A percentile compares a stretch with the other conserved stretches of the same genome.
Evolutionary conservation across 2,329 filamentous ascomycete genomes (phyloP).

Genomic region (Zalaria sp.): DNA sequence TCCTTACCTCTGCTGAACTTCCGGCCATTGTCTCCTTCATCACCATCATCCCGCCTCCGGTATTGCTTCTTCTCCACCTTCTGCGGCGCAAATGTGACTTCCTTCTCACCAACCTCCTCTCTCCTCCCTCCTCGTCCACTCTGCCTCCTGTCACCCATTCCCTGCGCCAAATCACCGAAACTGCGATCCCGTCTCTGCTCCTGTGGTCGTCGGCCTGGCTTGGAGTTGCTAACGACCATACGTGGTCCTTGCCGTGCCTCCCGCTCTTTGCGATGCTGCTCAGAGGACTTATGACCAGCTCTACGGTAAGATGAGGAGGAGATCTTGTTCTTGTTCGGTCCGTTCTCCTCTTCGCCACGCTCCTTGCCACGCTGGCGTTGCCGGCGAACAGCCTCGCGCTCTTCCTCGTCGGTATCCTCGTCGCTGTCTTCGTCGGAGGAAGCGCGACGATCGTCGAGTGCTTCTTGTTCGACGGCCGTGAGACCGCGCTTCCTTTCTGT

Average conservation of each 20-base stretch:
- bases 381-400: conserved; percentile 18
- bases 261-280: conserved; percentile 26
- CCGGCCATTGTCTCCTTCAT: conserved; percentile 17
- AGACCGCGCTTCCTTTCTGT: conserved; percentile 33
- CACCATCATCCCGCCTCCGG: conserved; percentile 11
- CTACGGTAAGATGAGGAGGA: conserved; percentile 40
- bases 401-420: conserved; percentile 23
- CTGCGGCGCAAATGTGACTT: conserved; percentile 59
- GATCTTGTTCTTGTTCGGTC: conserved; percentile 25
- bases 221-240: conserved; percentile 6
- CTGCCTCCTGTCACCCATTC: conserved; percentile 17
- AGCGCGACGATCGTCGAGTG: conserved; percentile 27
- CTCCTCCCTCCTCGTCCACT: conserved; percentile 11
- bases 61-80: conserved; percentile 25
- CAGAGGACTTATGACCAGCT: conserved; percentile 29
- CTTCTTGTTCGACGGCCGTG: conserved; percentile 47
- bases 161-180: conserved; percentile 41
- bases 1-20: conserved; percentile 20
- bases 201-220: conserved; percentile 19
- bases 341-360: conserved; percentile 26
- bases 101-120: conserved; percentile 39
- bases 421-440: conserved; percentile 21
- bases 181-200: conserved; percentile 35
- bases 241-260: conserved; percentile 45
- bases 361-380: conserved; percentile 10